Conservation (phyloP, 176 grass and related monocot species). For the Carex scoparia region DNA sequence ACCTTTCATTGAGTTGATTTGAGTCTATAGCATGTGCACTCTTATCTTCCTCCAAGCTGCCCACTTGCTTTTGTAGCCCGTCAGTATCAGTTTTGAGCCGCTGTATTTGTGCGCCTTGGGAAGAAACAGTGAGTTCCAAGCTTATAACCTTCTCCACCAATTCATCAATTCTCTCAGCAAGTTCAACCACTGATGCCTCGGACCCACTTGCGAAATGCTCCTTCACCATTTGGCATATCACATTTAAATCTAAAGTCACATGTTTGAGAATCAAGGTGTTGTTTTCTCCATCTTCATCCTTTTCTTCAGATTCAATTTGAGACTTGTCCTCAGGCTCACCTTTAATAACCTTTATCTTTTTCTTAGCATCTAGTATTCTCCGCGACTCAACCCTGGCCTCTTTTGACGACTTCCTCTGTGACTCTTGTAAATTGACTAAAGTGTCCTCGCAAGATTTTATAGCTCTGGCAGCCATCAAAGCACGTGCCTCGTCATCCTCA, state of each 20-base stretch:
- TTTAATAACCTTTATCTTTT: slow-evolving; percentile 59
- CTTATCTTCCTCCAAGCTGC: slow-evolving; percentile 56
- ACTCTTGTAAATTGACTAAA: slow-evolving; percentile 54
- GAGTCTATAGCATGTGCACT: slow-evolving; percentile 20
- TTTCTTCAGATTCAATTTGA: not conserved
- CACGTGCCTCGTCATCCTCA: slow-evolving; percentile 85
- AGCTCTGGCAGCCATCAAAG: slow-evolving; percentile 72
- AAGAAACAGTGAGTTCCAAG: slow-evolving; percentile 85
- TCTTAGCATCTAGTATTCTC: slow-evolving; percentile 44
- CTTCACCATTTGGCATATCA: slow-evolving; percentile 57
- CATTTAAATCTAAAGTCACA: slow-evolving; percentile 44
- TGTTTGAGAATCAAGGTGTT: slow-evolving; percentile 30
- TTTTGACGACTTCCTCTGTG: slow-evolving; percentile 45
- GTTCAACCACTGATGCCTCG: slow-evolving; percentile 53
- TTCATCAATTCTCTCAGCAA: slow-evolving; percentile 75
- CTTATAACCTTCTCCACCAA: slow-evolving; percentile 71
- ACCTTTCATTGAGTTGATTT: slow-evolving; percentile 36
- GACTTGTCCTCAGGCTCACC: slow-evolving; percentile 23
- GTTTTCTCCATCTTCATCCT: slow-evolving; percentile 10
- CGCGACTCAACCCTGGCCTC: slow-evolving; percentile 49
- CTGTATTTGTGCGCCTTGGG: slow-evolving; percentile 65
- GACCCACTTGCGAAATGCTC: slow-evolving; percentile 61
- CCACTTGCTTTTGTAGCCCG: slow-evolving; percentile 43
- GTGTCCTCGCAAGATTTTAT: slow-evolving; percentile 83
- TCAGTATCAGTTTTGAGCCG: slow-evolving; percentile 60